Percentiles rank a stretch among this genome's conserved stretches.
Evolutionary conservation across 495 filamentous ascomycete genomes (phyloP).

Genomic region (Hyaloscypha variabilis): DNA sequence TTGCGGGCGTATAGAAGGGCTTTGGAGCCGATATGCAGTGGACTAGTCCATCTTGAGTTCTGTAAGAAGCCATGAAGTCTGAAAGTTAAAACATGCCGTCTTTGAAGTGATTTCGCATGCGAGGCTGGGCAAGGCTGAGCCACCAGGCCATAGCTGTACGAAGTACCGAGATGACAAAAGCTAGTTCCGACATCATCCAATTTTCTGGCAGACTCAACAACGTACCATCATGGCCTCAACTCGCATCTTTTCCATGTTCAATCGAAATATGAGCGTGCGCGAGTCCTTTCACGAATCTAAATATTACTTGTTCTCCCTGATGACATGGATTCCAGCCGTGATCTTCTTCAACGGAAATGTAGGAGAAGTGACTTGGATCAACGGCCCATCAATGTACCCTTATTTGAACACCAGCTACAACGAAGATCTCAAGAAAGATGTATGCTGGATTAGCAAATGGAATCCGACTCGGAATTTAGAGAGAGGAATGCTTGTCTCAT

Average conservation of each 20-base stretch:
- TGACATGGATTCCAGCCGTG: constrained; percentile 63
- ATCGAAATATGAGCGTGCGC: neutral
- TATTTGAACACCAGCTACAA: constrained; percentile 69
- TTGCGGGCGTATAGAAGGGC: constrained; percentile 32
- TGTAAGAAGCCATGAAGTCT: neutral
- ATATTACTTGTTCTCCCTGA: constrained; percentile 52
- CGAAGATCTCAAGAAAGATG: constrained; percentile 53
- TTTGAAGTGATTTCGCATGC: neutral
- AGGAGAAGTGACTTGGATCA: constrained; percentile 62
- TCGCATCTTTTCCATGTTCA: constrained; percentile 21
- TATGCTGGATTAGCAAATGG: constrained; percentile 53
- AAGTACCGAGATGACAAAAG: neutral
- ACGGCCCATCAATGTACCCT: constrained; percentile 76
- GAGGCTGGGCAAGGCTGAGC: constrained; percentile 20
- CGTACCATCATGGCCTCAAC: constrained; percentile 19
- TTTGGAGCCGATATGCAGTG: neutral
- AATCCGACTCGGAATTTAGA: constrained; percentile 45
- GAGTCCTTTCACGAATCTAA: constrained; percentile 40
- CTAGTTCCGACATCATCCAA: neutral
- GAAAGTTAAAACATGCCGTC: neutral
- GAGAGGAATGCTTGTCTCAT: constrained; percentile 57
- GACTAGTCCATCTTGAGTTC: neutral
- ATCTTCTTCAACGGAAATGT: constrained; percentile 68
- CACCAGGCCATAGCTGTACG: too few species aligned
- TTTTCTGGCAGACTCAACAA: neutral